Evolutionary conservation across 2,329 filamentous ascomycete genomes (phyloP), one percentile per base, ranked within the genome.

Genomic region (Colletotrichum horii): DNA sequence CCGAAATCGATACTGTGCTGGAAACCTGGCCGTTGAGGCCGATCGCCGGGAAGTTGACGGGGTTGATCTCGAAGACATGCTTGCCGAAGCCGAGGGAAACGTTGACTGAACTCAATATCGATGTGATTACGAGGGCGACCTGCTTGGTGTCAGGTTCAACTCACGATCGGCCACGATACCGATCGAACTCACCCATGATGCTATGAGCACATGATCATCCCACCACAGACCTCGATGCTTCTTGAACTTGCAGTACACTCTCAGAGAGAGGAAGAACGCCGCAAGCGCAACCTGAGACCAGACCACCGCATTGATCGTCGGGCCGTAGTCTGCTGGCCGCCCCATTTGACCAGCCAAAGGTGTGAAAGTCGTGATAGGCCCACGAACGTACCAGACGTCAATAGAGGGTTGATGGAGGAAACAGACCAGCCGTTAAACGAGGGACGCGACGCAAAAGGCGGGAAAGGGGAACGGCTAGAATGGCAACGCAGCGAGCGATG

Each of bases 1-100:
- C 81, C 19, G 82, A 76, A n/a, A 85, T 81, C 11, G 82, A 83
- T 58, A 83, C 82, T 6, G 78, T 70, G 4, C 80, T 82, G 6
- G 79, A 78, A 6, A 83, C 70, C 32, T 82, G 81, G 32, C 80
- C 80, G 24, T 79, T 73, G 34, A 80, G 71, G n/a, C 71, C 61
- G 6, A 75, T 62, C 24, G 24, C 9, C 12, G 74, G 58, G 52
- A 78, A 61, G 19, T 77, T 75, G n/a, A 55, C 66, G 6, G 68
- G 61, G 38, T 71, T 55, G 2, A 78, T 71, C 26, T 67, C 16
- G 26, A 60, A 75, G n/a, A 78, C 66, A 71, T 78, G 76, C 48
- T 78, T 77, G 36, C 77, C 77, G 43, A 77, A 78, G 24, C 77
- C 77, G 56, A 77, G 75, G 4, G 60, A 65, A 32, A 78, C 66